A percentile compares a stretch with the other conserved stretches of the same genome.
phyloP scores from a whole-genome alignment of 257 asterid species.

The Galeopsis tetrahit region DNA sequence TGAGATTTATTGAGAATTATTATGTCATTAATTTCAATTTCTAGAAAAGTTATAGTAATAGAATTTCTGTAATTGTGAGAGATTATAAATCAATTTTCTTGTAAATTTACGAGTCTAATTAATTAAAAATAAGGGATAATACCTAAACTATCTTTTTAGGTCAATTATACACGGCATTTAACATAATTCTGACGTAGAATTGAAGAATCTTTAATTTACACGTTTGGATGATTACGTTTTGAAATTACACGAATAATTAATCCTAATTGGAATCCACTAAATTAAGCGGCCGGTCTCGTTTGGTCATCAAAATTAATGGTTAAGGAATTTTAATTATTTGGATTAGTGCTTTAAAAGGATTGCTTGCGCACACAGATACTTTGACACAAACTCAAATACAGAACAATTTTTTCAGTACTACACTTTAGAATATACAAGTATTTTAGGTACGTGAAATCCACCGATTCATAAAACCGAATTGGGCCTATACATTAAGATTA shows the following conservation, averaged over 20 bases:
- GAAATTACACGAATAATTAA: neutral
- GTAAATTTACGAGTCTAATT: neutral
- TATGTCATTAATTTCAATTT: no score
- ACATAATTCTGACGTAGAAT: neutral
- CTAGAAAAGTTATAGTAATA: no score
- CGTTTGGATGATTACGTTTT: constrained; percentile 6
- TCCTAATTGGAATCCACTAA: neutral
- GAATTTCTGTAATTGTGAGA: no score
- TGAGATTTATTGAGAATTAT: no score
- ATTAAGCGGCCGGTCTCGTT: neutral
- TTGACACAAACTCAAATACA: neutral
- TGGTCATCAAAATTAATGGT: neutral
- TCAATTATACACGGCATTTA: neutral
- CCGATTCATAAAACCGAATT: neutral
- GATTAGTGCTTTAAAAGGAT: neutral
- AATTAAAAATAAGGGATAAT: neutral
- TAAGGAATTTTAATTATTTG: neutral
- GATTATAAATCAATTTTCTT: no score
- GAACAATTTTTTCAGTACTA: neutral
- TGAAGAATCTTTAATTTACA: neutral
- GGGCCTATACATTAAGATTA: neutral
- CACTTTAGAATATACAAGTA: no score
- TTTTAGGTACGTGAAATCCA: no score
- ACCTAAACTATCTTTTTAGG: neutral
- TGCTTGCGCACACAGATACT: neutral